A percentile compares a stretch with the other conserved stretches of the same genome.
Evolutionary conservation across 2,329 filamentous ascomycete genomes (phyloP).

Genomic region (Cladorrhinum sp.): DNA sequence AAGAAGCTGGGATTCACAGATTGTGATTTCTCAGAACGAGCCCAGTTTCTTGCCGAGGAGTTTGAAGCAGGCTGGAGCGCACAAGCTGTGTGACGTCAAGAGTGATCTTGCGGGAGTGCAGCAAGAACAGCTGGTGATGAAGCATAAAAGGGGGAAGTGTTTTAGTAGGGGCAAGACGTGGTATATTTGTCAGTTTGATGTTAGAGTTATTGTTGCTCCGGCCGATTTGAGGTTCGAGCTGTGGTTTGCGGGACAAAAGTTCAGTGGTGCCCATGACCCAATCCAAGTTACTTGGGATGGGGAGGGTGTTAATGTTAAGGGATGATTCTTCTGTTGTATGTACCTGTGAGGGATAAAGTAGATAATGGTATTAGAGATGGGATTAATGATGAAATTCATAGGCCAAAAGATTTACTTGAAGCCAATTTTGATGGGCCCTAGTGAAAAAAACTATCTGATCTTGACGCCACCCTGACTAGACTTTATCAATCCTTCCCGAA

Average conservation of each 20-base stretch:
- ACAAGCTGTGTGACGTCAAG: conserved; percentile 39
- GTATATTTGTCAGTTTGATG: conserved; percentile 44
- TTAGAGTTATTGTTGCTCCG: conserved; percentile 29
- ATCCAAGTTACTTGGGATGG: conserved; percentile 37
- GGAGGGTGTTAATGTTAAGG: conserved; percentile 23
- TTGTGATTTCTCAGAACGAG: conserved; percentile 42
- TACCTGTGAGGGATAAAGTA: too few relatives aligned
- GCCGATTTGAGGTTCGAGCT: conserved; percentile 28
- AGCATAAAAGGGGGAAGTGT: conserved; percentile 35
- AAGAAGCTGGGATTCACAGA: conserved; percentile 37
- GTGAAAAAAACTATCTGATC: too few relatives aligned
- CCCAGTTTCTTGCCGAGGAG: conserved; percentile 36
- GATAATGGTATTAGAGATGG: neutral
- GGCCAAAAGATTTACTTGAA: too few relatives aligned
- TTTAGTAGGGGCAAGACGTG: conserved; percentile 37
- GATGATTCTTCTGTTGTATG: too few relatives aligned
- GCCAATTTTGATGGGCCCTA: too few relatives aligned
- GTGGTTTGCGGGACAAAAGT: conserved; percentile 41
- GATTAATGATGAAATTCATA: too few relatives aligned
- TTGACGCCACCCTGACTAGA: too few relatives aligned
- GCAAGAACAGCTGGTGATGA: conserved; percentile 38
- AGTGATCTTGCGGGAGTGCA: conserved; percentile 41
- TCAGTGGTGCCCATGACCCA: conserved; percentile 39
- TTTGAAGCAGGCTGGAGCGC: conserved; percentile 37
- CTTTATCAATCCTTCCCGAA: too few relatives aligned